Evolutionary conservation across 257 asterid species (phyloP), one percentile per base, ranked within the genome.

Genomic region (Przewalskia tangutica): DNA sequence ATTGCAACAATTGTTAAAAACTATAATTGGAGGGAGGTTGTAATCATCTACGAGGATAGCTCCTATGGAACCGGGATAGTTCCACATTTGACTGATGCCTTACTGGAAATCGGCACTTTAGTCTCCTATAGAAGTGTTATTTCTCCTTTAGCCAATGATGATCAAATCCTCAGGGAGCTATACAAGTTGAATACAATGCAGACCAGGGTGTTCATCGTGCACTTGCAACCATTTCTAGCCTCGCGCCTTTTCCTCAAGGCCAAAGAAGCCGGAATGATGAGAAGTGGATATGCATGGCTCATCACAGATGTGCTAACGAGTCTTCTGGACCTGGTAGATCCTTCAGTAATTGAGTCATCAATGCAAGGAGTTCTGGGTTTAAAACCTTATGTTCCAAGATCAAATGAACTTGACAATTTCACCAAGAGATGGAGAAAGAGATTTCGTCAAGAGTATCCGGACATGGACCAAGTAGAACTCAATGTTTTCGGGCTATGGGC

Each of bases 331-430:
- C 68, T 83, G 77, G 56, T 81, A 12, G 86, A 86, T 82, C 55
- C 82, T 18, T 77, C 58, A 3, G 85, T 83, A 11, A 77, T 86
- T 10, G 91, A 90, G 34, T 87, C 94, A 5, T 88, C 77, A 2
- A 68, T 90, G 91, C 91, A 89, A 73, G 94, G 94, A 50, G 91
- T 88, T 10, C 9, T 90, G 1, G 94, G 94, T 5, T 68, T 90
- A 86, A 89, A 82, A 84, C 85, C 89, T 63, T 65, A 85, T 32
- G 38, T 87, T 79, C 92, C 88, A 13, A 75, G 71, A 76, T 81
- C 91, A 23, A 58, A 6, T 6, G 77, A 83, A 58, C 77, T 84
- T 1, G 9, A 51, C 0, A 79, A 58, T 32, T 89, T 88, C 76
- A 82, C 73, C 1, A 67, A 23, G 75, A 88, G 89, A 81, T 91